Base-by-base conservation (phyloP, 345 rosid species). In the Stellera chamaejasme region DNA sequence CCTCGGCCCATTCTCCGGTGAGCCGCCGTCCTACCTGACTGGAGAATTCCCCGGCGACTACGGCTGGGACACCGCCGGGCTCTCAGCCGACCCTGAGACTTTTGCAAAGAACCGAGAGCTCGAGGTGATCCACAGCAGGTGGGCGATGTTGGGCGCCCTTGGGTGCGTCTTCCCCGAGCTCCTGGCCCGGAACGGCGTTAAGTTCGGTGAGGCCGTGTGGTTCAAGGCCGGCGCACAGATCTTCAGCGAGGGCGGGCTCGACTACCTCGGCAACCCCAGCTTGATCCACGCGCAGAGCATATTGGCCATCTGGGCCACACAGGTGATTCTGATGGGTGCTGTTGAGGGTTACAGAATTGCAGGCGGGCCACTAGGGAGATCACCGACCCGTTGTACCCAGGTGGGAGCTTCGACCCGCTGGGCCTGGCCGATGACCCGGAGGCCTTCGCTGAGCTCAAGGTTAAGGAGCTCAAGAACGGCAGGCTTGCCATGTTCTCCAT, bases 51-150 rank as follows among this genome's bases (percentile, higher is more conserved):
- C 88, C 0, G 87, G 85, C 0, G 87, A 84, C 72, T 81, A 81
- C 28, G 91, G 87, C 1, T 84, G 87, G 91, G 87, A 81, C 80
- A 81, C 84, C 0, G 94, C 94, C 5, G 96, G 96, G 5, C 82
- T 89, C 45, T 85, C 94, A 0, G 94, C 96, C 15, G 94, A 89
- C 66, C 96, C 91, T 0, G 94, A 83, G 66, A 85, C 96, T 49
- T 89, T 88, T n/a, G 90, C 90, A 39, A 85, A 73, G 79, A 88
- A 84, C 86, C 85, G 93, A 19, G 92, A 84, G 79, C 86, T 87
- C 2, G 91, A 84, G 61, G 96, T 87, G 14, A 87, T 87, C 76
- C 96, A 87, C 73, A 46, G 49, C 45, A 75, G 95, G 59, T 87
- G 95, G 88, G 91, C 90, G 49, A 87, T 83, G 95, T 72, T 87